phyloP scores from a whole-genome alignment of 192 early-diverging fungal species.

The Haplosporangium gracile region DNA sequence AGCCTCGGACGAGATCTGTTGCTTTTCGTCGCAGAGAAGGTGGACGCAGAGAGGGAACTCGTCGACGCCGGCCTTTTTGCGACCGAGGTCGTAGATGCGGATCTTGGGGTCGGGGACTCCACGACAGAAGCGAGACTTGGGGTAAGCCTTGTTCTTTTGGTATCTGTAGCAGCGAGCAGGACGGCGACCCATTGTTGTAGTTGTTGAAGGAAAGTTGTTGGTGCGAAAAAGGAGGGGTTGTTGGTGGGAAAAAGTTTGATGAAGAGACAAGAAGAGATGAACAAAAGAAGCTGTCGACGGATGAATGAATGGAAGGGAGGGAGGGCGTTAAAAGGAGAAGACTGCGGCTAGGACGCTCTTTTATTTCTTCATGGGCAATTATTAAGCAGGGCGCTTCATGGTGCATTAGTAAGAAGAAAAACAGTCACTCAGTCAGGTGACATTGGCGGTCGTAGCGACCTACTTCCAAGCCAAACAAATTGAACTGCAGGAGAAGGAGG shows the following conservation, averaged over 20 bases:
- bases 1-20: conserved; percentile 99
- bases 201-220: background rate
- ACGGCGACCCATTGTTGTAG: conserved; percentile 92
- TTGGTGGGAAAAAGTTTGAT: conserved; percentile 1
- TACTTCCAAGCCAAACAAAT: background rate
- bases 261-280: background rate
- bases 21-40: conserved; percentile 96
- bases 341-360: conserved; percentile 2
- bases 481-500: too few relatives aligned
- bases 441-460: background rate
- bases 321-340: background rate
- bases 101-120: conserved; percentile 99
- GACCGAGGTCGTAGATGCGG: conserved; percentile 96
- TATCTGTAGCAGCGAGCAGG: conserved; percentile 99
- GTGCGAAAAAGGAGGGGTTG: background rate
- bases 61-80: conserved; percentile 97
- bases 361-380: background rate
- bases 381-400: conserved; percentile 9
- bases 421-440: background rate
- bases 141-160: conserved; percentile 99
- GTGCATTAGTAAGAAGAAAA: background rate
- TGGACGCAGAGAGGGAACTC: conserved; percentile 98
- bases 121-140: conserved; percentile 97
- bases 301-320: background rate
- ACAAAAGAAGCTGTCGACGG: background rate